Percentiles rank a stretch among this genome's conserved stretches.
Evolutionary conservation across 2,329 filamentous ascomycete genomes (phyloP).

Genomic region (Aspergillus udagawae): DNA sequence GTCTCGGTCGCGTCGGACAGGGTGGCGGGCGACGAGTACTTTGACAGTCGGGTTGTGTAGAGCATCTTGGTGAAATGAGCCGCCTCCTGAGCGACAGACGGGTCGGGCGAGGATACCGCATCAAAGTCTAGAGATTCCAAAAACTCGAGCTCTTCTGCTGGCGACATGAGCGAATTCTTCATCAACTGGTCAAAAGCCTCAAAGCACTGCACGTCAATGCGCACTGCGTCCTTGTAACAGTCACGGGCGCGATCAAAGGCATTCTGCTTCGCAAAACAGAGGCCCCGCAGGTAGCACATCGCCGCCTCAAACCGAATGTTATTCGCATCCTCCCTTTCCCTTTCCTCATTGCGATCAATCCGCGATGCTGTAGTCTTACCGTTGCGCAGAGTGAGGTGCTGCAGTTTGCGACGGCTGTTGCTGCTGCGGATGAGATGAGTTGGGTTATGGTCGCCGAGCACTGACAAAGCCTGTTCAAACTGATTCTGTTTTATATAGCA

Average conservation of each 20-base stretch:
- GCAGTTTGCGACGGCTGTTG: slow-evolving; percentile 65
- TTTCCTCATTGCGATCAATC: slow-evolving; percentile 56
- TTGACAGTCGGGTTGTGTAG: slow-evolving; percentile 91
- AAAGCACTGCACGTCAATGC: slow-evolving; percentile 96
- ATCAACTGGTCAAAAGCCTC: slow-evolving; percentile 98
- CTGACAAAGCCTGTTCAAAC: slow-evolving; percentile 79
- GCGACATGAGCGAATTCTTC: slow-evolving; percentile 88
- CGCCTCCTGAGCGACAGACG: slow-evolving; percentile 72
- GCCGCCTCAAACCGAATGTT: slow-evolving; percentile 87
- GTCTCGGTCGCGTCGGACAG: slow-evolving; percentile 86
- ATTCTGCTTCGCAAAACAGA: slow-evolving; percentile 96
- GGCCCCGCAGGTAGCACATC: slow-evolving; percentile 92
- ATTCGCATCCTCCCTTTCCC: slow-evolving; percentile 64
- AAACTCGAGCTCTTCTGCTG: slow-evolving; percentile 85
- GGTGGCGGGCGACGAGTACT: slow-evolving; percentile 81
- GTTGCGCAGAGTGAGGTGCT: slow-evolving; percentile 53
- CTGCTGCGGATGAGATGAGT: slow-evolving; percentile 73
- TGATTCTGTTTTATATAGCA: slow-evolving; percentile 90
- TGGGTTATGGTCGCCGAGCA: slow-evolving; percentile 92
- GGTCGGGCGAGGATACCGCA: slow-evolving; percentile 65
- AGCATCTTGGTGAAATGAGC: slow-evolving; percentile 93
- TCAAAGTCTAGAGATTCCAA: slow-evolving; percentile 88
- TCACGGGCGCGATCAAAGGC: slow-evolving; percentile 96
- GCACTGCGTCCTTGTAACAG: slow-evolving; percentile 95
- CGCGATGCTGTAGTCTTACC: slow-evolving; percentile 47